Evolutionary conservation across 2,329 filamentous ascomycete genomes (phyloP).

Genomic region (Daldinia sp.): DNA sequence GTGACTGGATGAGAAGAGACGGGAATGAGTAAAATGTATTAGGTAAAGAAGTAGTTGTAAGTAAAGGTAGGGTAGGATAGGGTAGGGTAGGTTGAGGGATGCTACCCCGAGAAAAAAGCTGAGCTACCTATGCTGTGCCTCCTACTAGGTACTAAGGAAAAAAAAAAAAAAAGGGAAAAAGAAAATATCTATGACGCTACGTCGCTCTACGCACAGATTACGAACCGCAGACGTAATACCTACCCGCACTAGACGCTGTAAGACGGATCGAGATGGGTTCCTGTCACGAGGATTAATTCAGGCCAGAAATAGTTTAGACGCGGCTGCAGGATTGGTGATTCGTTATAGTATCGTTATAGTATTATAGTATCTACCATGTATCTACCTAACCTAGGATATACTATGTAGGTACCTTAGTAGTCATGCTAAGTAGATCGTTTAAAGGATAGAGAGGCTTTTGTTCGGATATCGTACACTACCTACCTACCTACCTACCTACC

Average conservation of each 20-base stretch:
- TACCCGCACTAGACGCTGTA: conserved; percentile 12
- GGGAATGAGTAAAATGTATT: background rate
- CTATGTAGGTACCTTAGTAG: too few relatives aligned
- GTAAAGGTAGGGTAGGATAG: too few relatives aligned
- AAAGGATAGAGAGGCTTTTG: background rate
- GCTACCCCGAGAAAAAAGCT: background rate
- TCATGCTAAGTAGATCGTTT: background rate
- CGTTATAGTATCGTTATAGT: too few relatives aligned
- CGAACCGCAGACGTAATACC: conserved; percentile 35
- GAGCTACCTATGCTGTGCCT: background rate
- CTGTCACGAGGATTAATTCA: conserved; percentile 23
- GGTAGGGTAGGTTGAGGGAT: background rate
- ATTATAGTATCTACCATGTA: too few relatives aligned
- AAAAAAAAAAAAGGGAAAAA: background rate
- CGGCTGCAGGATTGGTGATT: background rate
- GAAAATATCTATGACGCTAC: conserved; percentile 36
- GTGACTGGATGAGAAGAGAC: background rate
- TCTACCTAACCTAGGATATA: too few relatives aligned
- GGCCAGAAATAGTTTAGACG: background rate
- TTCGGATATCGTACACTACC: background rate
- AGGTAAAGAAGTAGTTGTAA: conserved; percentile 12
- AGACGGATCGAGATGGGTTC: conserved; percentile 35
- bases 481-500: background rate
- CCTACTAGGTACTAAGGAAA: too few relatives aligned
- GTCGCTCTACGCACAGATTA: conserved; percentile 22